Conservation (phyloP, 1,284 basidiomycete species). For the Fomitopsis betulina region DNA sequence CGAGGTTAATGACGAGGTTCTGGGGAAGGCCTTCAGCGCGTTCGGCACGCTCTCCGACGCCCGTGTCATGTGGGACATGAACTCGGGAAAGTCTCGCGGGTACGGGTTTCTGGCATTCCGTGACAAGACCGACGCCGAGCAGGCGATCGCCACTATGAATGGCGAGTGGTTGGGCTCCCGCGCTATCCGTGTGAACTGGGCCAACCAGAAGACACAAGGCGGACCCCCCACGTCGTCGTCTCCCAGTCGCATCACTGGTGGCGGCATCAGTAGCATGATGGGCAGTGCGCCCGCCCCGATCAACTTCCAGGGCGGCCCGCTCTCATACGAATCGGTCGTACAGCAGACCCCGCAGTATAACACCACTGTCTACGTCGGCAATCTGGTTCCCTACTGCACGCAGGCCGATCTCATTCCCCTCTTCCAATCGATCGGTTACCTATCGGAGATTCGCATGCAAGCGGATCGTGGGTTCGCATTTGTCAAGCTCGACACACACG, state of each 20-base stretch:
- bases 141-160: conserved; percentile 98
- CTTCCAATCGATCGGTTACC: conserved; percentile 96
- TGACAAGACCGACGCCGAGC: conserved; percentile 96
- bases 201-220: conserved; percentile 95
- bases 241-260: conserved; percentile 24
- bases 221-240: conserved; percentile 25
- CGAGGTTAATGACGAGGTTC: conserved; percentile 97
- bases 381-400: conserved; percentile 93
- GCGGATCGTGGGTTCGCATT: conserved; percentile 98
- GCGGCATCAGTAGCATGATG: conserved; percentile 48
- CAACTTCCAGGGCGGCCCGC: conserved; percentile 80
- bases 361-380: conserved; percentile 96
- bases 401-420: conserved; percentile 94
- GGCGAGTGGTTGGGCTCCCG: conserved; percentile 98
- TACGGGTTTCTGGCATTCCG: conserved; percentile 94
- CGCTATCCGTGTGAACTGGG: conserved; percentile 99
- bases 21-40: conserved; percentile 91
- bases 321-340: conserved; percentile 85
- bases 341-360: conserved; percentile 89
- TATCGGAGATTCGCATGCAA: conserved; percentile 98
- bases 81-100: conserved; percentile 94
- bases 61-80: conserved; percentile 99
- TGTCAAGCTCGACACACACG: conserved; percentile 96
- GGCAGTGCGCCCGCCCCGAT: conserved; percentile 75
- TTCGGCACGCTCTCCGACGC: conserved; percentile 96